phyloP scores from a whole-genome alignment of 305 asterid species.

The Solanum hybrid region DNA sequence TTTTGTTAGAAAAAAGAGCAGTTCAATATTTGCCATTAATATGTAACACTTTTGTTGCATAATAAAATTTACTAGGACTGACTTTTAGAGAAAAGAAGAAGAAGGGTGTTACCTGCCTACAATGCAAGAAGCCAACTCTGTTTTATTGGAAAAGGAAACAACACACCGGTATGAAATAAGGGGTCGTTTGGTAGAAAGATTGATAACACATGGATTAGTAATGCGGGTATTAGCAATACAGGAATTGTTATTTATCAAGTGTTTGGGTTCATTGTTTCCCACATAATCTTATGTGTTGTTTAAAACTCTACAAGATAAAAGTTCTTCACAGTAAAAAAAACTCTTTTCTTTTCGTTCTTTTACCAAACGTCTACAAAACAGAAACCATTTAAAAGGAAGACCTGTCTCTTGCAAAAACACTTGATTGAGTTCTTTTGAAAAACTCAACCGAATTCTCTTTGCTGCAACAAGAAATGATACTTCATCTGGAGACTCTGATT shows the following conservation, averaged over 20 bases:
- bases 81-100: neutral
- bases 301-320: no score
- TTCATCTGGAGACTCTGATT: conserved; percentile 92
- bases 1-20: no score
- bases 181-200: neutral
- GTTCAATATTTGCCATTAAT: neutral
- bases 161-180: neutral
- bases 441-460: conserved; percentile 82
- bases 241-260: no score
- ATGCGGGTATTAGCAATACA: neutral
- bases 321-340: no score
- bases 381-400: conserved; percentile 24
- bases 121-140: neutral
- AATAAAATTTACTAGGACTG: neutral
- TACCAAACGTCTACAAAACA: no score
- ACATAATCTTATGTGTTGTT: no score
- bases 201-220: neutral
- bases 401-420: conserved; percentile 61
- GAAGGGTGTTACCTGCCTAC: neutral
- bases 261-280: no score
- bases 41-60: neutral
- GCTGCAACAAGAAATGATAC: conserved; percentile 87
- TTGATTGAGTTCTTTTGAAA: conserved; percentile 67
- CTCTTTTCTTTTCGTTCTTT: no score
- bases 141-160: neutral